Evolutionary conservation across 495 filamentous ascomycete genomes (phyloP).

Genomic region (Penicillium daleae): DNA sequence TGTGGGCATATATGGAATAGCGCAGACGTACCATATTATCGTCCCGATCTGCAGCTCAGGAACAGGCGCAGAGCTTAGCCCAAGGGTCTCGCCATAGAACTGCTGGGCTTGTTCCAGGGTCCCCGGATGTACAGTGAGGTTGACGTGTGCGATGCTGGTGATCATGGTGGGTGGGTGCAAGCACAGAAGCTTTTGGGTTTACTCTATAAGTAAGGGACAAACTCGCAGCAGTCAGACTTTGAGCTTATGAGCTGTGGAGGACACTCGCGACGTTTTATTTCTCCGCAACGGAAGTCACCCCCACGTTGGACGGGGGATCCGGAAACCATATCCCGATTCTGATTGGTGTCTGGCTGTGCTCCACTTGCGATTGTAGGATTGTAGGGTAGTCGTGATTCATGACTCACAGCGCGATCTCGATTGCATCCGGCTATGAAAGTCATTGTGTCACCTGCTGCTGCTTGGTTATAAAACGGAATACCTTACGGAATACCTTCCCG

Average conservation of each 20-base stretch:
- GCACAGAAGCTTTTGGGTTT: background rate
- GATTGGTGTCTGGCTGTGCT: constrained; percentile 13
- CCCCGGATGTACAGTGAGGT: constrained; percentile 58
- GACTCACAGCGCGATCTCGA: constrained; percentile 1
- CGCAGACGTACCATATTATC: constrained; percentile 49
- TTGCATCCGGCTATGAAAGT: background rate
- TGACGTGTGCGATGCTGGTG: constrained; percentile 61
- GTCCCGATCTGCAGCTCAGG: constrained; percentile 53
- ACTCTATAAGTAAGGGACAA: background rate
- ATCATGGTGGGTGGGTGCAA: constrained; percentile 48
- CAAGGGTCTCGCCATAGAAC: constrained; percentile 62
- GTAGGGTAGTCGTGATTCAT: background rate
- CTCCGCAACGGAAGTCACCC: background rate
- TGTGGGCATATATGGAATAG: background rate
- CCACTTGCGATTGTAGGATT: background rate
- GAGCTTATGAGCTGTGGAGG: background rate
- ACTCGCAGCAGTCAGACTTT: background rate
- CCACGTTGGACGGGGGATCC: constrained; percentile 15
- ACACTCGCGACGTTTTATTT: constrained; percentile 9
- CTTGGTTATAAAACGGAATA: background rate
- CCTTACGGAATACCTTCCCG: background rate
- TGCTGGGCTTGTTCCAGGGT: constrained; percentile 55
- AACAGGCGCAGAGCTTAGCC: constrained; percentile 52
- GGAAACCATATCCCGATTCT: constrained; percentile 26
- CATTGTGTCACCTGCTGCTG: background rate